Evolutionary conservation across 306 rosid genomes (phyloP), one percentile per base, ranked within the genome.

Genomic region (Vigna radiata): DNA sequence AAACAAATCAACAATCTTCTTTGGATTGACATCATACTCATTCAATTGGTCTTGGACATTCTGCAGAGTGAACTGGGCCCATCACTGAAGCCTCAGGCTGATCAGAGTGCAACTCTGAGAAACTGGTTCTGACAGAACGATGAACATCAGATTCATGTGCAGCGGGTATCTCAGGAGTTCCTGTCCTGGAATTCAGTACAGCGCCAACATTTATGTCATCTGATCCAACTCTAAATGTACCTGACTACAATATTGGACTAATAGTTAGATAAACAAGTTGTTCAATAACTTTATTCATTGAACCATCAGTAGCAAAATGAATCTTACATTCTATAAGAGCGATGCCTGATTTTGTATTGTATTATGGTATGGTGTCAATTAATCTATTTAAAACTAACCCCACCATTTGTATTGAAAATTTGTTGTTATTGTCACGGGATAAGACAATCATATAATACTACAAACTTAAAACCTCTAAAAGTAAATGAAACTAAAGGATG

Each of bases 221-320:
- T 33, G 70, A 78, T 78, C 46, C 71, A 7, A 58, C 44, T 70
- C 54, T 64, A 60, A 77, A 78, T 70, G 55, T 31, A 48, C 77
- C 47, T 60, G 77, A 78, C 82, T 78, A 49, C 44, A 70, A 69
- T 56, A 29, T 31, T 33, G 64, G 29, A 50, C 21, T 21, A 31
- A 59, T 7, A 3, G 41, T 78, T 70, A 70, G 77, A 60, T 46
- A 31, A 44, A 68, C 59, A 13, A 68, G 70, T 36, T 19, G 70
- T 14, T 4, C 52, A 33, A 60, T 15, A 36, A 69, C 36, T 68
- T 36, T 39, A 68, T 27, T 33, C 44, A 17, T 44, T 12, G 61
- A 68, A 56, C 14, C 50, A 27, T 13, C 61, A 14, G 18, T n/a
- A 15, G 29, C 23, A 13, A 56, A 62, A 46, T 46, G 16, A 29